Evolutionary conservation across 2,329 filamentous ascomycete species (phyloP).

Genomic region (Leptographium lundbergii): DNA sequence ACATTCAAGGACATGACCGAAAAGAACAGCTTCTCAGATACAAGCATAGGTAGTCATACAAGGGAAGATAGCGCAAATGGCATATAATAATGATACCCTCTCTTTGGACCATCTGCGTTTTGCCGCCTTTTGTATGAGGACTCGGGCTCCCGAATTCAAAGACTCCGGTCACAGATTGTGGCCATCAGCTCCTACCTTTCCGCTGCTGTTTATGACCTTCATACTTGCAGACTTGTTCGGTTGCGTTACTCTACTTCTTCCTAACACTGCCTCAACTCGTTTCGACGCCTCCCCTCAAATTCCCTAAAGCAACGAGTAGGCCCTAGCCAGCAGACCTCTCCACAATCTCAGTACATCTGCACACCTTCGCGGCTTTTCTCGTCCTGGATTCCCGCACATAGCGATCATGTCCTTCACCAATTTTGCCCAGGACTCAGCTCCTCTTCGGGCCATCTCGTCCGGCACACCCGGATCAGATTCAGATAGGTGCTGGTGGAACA

Average conservation of each 20-base stretch:
- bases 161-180: no score
- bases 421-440: conserved; percentile 35
- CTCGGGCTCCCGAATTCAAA: no score
- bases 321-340: neutral
- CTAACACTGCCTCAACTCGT: neutral
- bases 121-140: neutral
- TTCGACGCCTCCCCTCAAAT: neutral
- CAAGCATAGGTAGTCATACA: neutral
- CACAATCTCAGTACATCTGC: neutral
- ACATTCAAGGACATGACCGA: neutral
- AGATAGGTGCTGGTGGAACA: conserved; percentile 41
- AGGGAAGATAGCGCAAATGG: neutral
- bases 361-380: neutral
- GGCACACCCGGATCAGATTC: conserved; percentile 31
- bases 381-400: neutral
- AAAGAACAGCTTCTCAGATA: neutral
- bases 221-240: no score
- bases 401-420: conserved; percentile 3
- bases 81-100: neutral
- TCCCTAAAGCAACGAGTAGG: neutral
- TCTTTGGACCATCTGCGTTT: neutral
- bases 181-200: no score
- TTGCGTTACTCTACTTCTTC: no score
- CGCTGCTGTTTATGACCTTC: no score
- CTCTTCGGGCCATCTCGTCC: conserved; percentile 37